These are phyloP conservation scores for Epichloe gansuensis DNA, from an alignment of 2,329 filamentous ascomycete genomes.

Conservation along the genomic window DNA sequence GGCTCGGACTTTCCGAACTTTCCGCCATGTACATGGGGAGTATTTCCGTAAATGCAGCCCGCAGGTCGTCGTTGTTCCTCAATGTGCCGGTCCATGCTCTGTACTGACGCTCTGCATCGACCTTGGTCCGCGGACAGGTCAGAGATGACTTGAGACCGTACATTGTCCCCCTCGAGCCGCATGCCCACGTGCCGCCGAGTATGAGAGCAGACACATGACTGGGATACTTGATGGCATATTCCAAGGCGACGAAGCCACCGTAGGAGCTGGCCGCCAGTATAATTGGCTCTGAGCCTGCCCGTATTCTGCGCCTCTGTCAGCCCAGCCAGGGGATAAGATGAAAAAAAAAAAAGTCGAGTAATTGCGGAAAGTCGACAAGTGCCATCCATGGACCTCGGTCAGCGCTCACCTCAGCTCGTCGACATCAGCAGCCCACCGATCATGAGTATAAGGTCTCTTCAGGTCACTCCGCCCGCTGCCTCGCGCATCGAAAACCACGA, in stretches of 20 bases:
- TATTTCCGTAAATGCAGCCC: slow-evolving; percentile 9
- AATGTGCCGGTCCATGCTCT: slow-evolving; percentile 11
- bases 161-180: slow-evolving; percentile 7
- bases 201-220: slow-evolving; percentile 10
- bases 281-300: slow-evolving; percentile 11
- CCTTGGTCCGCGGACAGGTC: slow-evolving; percentile 7
- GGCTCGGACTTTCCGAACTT: neutral
- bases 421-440: slow-evolving; percentile 13
- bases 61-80: slow-evolving; percentile 9
- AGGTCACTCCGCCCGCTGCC: slow-evolving; percentile 14
- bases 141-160: slow-evolving; percentile 8
- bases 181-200: slow-evolving; percentile 12
- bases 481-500: slow-evolving; percentile 13
- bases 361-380: no score
- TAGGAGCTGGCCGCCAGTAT: slow-evolving; percentile 14
- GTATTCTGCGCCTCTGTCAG: slow-evolving; percentile 6
- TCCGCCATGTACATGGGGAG: slow-evolving; percentile 8
- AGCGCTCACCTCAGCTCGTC: slow-evolving; percentile 13
- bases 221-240: slow-evolving; percentile 12
- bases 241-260: slow-evolving; percentile 12
- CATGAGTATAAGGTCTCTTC: slow-evolving; percentile 13
- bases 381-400: neutral
- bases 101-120: slow-evolving; percentile 10
- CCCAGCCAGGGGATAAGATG: neutral
- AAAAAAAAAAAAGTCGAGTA: neutral